A percentile compares a stretch with the other conserved stretches of the same genome.
These are phyloP conservation scores for Earliella scabrosa DNA, from an alignment of 1,284 basidiomycete genomes.

Conservation along the genomic window DNA sequence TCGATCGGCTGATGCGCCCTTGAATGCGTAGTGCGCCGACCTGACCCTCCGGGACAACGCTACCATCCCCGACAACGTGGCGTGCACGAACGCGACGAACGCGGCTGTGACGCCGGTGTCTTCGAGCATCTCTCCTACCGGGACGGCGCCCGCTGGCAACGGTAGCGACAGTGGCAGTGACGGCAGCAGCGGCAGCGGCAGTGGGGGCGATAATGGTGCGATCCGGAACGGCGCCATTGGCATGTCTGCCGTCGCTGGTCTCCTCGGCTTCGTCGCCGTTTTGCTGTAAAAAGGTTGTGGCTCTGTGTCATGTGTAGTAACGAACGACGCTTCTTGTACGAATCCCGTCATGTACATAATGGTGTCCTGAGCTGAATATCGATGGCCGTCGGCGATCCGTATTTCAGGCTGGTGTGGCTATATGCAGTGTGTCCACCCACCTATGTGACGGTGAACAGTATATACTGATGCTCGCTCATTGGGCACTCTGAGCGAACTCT, in stretches of 20 bases:
- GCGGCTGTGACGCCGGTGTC: slow-evolving; percentile 21
- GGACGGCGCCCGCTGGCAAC: slow-evolving; percentile 15
- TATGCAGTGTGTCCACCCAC: too few relatives aligned
- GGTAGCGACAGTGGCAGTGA: slow-evolving; percentile 8
- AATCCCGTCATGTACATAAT: too few relatives aligned
- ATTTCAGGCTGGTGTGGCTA: too few relatives aligned
- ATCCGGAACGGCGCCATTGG: slow-evolving; percentile 20
- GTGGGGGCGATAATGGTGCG: slow-evolving; percentile 27
- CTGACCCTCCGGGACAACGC: slow-evolving; percentile 59
- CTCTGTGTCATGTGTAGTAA: too few relatives aligned
- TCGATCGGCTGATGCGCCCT: not conserved
- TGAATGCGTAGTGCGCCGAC: slow-evolving; percentile 63
- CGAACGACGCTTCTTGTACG: too few relatives aligned
- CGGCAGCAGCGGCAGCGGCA: slow-evolving; percentile 15
- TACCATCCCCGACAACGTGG: slow-evolving; percentile 35
- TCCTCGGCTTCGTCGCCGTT: slow-evolving; percentile 24
- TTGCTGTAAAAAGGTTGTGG: slow-evolving; percentile 19
- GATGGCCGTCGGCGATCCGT: too few relatives aligned
- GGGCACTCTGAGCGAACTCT: too few relatives aligned
- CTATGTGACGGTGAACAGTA: too few relatives aligned
- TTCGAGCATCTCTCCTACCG: slow-evolving; percentile 13
- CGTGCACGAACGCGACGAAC: slow-evolving; percentile 37
- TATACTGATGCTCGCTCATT: too few relatives aligned
- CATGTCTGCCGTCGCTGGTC: slow-evolving; percentile 24
- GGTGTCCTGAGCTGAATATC: too few relatives aligned